Base-by-base conservation (phyloP, 768 basidiomycete species). In the Lentinus brumalis region DNA sequence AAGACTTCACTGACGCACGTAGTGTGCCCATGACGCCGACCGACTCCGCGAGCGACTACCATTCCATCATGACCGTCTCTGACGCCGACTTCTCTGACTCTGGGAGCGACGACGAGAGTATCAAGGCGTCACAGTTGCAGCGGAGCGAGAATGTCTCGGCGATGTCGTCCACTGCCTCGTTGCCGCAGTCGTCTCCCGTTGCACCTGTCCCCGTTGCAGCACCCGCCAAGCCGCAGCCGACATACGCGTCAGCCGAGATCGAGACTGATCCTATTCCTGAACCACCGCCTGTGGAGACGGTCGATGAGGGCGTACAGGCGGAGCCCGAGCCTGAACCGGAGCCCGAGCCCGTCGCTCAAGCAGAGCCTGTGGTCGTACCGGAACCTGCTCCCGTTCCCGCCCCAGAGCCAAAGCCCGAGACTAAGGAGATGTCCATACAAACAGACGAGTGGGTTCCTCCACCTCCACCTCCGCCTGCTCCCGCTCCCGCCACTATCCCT, bases 1-100 rank as follows among this genome's bases (percentile, higher is more conserved):
- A 87, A 16, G 86, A 92, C 60, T 94, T 91, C 67, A 79, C 87
- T 1, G 94, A 96, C 62, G 86, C 94, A 2, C 86, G 88, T 70
- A 92, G 81, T 41, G 72, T 85, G 29, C 76, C 76, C 11, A 77
- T 83, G 65, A 80, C 84, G 72, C 89, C 92, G 4, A 86, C 84
- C 4, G 82, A 82, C 59, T 88, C 89, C 4, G 59, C 57, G n/a
- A 86, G 89, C 39, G 89, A 91, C 66, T 91, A 91, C 83, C 86
- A 92, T 70, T 92, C 89, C 6, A 77, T 89, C 71, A 74, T 84
- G 78, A 90, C 88, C 2, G 77, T 78, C 59, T 85, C 87, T 42
- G 89, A 91, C 64, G 86, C 84, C 60, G 89, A 84, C 56, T 85
- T 81, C 67, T 86, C 83, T 2, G 82, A 78, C 56, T 79, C 81